Percentiles rank a stretch among this genome's conserved stretches.
Conservation (phyloP, 1,284 basidiomycete genomes). For the Melampsora larici-populina region DNA sequence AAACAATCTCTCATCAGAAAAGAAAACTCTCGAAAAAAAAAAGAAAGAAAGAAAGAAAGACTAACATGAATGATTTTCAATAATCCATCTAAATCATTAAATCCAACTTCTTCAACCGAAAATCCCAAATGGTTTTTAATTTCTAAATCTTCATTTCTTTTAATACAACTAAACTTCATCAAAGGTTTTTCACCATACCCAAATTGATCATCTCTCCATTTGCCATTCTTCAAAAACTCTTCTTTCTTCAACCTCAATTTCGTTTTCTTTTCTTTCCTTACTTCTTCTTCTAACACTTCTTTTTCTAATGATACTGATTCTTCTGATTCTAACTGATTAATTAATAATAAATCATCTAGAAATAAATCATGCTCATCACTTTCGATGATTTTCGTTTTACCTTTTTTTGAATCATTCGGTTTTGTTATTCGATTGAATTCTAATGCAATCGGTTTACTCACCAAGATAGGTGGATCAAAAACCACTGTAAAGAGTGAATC, state of each 20-base stretch:
- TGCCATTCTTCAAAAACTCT: no score
- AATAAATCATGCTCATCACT: not conserved
- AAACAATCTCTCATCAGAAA: not conserved
- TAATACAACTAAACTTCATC: not conserved
- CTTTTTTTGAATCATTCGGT: not conserved
- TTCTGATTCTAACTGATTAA: not conserved
- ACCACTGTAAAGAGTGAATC: slow-evolving; percentile 16
- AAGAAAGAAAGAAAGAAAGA: no score
- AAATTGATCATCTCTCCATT: not conserved
- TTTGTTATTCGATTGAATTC: not conserved
- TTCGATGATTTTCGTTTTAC: not conserved
- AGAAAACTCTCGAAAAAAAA: slow-evolving; percentile 3
- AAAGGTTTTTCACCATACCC: not conserved
- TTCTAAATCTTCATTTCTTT: not conserved
- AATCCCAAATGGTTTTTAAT: not conserved
- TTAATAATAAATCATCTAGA: not conserved
- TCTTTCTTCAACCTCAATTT: no score
- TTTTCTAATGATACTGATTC: no score
- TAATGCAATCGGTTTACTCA: slow-evolving; percentile 13
- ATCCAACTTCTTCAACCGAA: slow-evolving; percentile 14
- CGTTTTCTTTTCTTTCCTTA: no score
- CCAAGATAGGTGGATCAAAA: slow-evolving; percentile 26
- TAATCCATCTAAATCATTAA: slow-evolving; percentile 19
- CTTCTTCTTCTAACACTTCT: not conserved
- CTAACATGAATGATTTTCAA: slow-evolving; percentile 36